Base-by-base conservation (phyloP, 805 yeast species). In the Saccharomycopsis guyanensis region DNA sequence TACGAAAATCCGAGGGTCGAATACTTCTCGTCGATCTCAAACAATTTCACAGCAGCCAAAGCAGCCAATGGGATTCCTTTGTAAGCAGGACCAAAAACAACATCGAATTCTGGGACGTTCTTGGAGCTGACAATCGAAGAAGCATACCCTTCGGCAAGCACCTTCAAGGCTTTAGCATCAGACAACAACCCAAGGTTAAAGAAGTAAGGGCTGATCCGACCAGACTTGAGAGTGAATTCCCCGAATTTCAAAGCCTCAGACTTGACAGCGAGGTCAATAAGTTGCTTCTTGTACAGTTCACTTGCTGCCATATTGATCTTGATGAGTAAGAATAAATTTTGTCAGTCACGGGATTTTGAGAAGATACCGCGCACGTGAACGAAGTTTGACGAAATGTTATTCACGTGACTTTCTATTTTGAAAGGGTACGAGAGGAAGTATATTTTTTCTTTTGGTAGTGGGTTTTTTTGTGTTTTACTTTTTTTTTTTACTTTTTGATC, bases 51-150 rank as follows among this genome's bases (percentile, higher is more conserved):
- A 49, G 85, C 87, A 13, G 96, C 87, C 52, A 91, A 75, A 3
- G 97, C 95, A 44, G 95, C 95, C 47, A 91, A 73, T 19, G 98
- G 95, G 57, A 91, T 91, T 16, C 98, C 98, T 68, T 93, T 93
- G 68, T 91, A 91, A 24, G 98, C 98, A 8, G 98, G 98, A 5
- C 98, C 98, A 60, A 91, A 91, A 46, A 91, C 69, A 37, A 93
- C 80, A 59, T 91, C 97, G 57, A 91, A 89, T 40, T 75, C 79
- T 8, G 20, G 20, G 37, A 33, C 20, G 10, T 8, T 33, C 7
- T 15, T 7, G 7, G 18, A 6, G 37, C 20, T 33, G 55, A 89
- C 80, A 55, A 91, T 91, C 24, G 96, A 84, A 49, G 76, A 73
- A 25, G 98, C 97, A 60, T 89, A 93, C 4, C 96, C 83, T 4